Evolutionary conservation across 148 eudicot species (phyloP).

Genomic region (Cornus kousa): DNA sequence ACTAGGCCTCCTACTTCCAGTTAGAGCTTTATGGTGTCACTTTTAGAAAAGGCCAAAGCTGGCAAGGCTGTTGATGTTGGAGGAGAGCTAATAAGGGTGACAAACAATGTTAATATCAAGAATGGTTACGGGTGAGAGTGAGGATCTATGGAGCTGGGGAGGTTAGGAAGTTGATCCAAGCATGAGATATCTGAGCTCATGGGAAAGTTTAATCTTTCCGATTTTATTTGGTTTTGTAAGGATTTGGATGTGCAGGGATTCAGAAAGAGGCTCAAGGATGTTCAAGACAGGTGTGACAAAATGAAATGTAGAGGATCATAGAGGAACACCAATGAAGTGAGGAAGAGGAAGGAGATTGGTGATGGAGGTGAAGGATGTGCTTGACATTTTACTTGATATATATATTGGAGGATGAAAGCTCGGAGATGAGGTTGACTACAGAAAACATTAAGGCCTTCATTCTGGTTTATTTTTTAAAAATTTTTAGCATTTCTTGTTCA

Average conservation of each 20-base stretch:
- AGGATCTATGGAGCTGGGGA: no score
- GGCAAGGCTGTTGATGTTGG: no score
- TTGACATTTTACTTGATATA: constrained; percentile 39
- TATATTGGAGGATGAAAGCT: constrained; percentile 23
- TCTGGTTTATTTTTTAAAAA: constrained; percentile 16
- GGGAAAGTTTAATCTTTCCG: constrained; percentile 36
- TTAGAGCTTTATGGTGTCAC: no score
- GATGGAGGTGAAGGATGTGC: constrained; percentile 28
- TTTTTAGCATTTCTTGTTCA: not conserved
- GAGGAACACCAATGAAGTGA: constrained; percentile 24
- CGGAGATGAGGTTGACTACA: constrained; percentile 28
- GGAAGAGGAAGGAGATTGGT: constrained; percentile 9
- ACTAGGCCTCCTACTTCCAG: no score
- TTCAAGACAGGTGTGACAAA: constrained; percentile 30
- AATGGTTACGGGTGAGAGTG: no score
- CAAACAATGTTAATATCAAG: no score
- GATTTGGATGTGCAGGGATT: constrained; percentile 44
- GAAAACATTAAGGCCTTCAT: constrained; percentile 45
- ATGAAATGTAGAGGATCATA: constrained; percentile 38
- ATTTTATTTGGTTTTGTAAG: constrained; percentile 38
- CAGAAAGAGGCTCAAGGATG: constrained; percentile 26
- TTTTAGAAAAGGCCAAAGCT: constrained; percentile 8
- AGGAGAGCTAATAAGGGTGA: no score
- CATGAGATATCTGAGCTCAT: constrained; percentile 25
- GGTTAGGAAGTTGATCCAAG: constrained; percentile 27